Conservation (phyloP, 2,329 filamentous ascomycete genomes). For the Phialemoniopsis sp. region DNA sequence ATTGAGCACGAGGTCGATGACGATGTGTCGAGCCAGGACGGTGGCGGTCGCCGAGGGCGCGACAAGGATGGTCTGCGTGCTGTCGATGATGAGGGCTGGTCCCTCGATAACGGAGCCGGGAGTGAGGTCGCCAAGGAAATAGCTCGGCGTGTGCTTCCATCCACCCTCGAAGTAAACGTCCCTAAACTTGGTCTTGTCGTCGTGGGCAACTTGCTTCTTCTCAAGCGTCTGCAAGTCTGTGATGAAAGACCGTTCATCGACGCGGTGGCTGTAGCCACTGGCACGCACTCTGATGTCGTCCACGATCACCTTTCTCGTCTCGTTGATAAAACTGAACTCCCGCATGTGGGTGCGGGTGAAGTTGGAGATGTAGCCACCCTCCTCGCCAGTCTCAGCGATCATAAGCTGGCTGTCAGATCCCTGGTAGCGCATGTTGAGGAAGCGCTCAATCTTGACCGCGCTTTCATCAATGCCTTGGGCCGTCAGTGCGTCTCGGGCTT, state of each 20-base stretch:
- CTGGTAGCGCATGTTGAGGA: constrained; percentile 2
- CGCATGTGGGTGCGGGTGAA: not conserved
- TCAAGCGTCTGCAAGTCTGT: not conserved
- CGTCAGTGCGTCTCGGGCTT: constrained; percentile 27
- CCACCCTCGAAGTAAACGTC: constrained; percentile 11
- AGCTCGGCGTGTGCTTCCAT: not conserved
- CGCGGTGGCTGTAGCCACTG: constrained; percentile 8
- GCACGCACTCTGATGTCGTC: constrained; percentile 36
- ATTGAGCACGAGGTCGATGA: not conserved
- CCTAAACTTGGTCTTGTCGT: not conserved
- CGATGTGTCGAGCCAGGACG: constrained; percentile 18
- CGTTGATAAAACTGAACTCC: not conserved
- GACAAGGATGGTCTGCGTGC: constrained; percentile 23
- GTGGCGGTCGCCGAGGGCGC: constrained; percentile 8
- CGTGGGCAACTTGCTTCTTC: not conserved
- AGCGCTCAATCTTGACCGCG: not conserved
- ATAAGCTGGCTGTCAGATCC: not conserved
- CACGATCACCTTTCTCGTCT: constrained; percentile 15
- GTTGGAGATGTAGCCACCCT: constrained; percentile 20
- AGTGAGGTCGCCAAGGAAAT: constrained; percentile 14
- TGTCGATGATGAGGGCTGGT: constrained; percentile 15
- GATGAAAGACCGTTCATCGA: too few species aligned
- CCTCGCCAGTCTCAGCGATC: not conserved
- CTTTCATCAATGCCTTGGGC: not conserved
- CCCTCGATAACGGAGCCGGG: constrained; percentile 8